phyloP scores from a whole-genome alignment of 2,329 filamentous ascomycete genomes.

The Fusarium sambucinum region DNA sequence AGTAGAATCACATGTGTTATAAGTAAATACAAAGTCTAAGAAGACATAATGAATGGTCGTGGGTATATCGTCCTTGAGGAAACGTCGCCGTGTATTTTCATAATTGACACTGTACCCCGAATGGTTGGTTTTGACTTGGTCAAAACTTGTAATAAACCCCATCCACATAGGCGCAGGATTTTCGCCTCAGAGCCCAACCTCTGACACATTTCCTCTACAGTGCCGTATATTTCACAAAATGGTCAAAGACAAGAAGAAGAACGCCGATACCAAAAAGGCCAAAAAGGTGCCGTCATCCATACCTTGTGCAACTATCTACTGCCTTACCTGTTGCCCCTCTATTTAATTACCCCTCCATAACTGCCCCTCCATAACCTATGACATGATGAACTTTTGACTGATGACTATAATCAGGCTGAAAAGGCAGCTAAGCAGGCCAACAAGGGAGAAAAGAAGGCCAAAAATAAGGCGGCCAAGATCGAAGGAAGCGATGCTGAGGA shows the following conservation, averaged over 20 bases:
- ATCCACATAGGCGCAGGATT: constrained; percentile 44
- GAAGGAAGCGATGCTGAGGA: constrained; percentile 92
- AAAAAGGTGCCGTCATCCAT: constrained; percentile 56
- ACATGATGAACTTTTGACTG: constrained; percentile 23
- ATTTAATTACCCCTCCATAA: constrained; percentile 40
- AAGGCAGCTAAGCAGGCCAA: constrained; percentile 85
- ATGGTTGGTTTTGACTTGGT: constrained; percentile 47
- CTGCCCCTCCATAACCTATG: constrained; percentile 30
- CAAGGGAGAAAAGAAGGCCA: constrained; percentile 89
- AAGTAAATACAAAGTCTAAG: too few species aligned
- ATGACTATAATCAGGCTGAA: constrained; percentile 60
- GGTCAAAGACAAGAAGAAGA: constrained; percentile 68
- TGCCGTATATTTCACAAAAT: constrained; percentile 47
- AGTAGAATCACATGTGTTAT: not conserved
- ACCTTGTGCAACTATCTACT: constrained; percentile 20
- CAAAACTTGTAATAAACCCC: constrained; percentile 43
- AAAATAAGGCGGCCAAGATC: constrained; percentile 74
- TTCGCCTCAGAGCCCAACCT: constrained; percentile 31
- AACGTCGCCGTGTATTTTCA: constrained; percentile 10
- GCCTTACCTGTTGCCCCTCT: constrained; percentile 27
- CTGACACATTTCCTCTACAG: constrained; percentile 13
- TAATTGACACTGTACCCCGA: constrained; percentile 35
- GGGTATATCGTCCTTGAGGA: not conserved
- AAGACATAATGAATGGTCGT: not conserved
- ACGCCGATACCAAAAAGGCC: constrained; percentile 62